Evolutionary conservation across 169 alveolate species (phyloP), one percentile per base, ranked within the genome.

Genomic region (Cryptosporidium ubiquitum): DNA sequence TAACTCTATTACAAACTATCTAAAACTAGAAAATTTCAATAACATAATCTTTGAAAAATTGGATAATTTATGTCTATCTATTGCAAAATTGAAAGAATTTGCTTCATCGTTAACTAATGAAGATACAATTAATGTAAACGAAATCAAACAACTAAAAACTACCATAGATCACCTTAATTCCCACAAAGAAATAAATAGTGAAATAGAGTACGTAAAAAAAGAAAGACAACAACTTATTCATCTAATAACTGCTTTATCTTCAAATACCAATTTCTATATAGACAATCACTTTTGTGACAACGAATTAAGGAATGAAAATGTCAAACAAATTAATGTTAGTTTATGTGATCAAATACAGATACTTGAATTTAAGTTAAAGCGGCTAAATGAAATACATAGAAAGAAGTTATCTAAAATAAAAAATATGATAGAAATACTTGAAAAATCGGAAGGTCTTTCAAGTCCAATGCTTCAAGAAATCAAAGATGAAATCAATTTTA

Each of bases 291-390:
- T n/a, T 64, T 35, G 49, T 35, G 71, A 64, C 12, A 79, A 61
- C 44, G 73, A 61, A 42, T 16, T 69, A 29, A 37, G 58, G 26
- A 69, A 44, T 69, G 64, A 44, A 44, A 69, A 39, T 42, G 20
- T 79, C 2, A 79, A 66, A 49, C 89, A 79, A 66, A 9, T 79
- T 18, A 79, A 40, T 42, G 37, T 79, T 23, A 47, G 47, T 29
- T 20, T 79, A 39, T 58, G 51, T 61, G 89, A 79, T 18, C 89
- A 79, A 52, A 61, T 61, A 29, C 74, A 61, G 20, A 79, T 79
- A 23, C 74, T 79, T 26, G 55, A 44, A 42, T 79, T 79, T 61
- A 79, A 79, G 61, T 44, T 64, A 42, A 79, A 42, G 20, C 68
- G 55, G 20, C 55, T 57, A 73, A 58, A 52, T 31, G 49, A 73